phyloP scores from a whole-genome alignment of 2,329 filamentous ascomycete genomes.

The Plenodomus tracheiphilus region DNA sequence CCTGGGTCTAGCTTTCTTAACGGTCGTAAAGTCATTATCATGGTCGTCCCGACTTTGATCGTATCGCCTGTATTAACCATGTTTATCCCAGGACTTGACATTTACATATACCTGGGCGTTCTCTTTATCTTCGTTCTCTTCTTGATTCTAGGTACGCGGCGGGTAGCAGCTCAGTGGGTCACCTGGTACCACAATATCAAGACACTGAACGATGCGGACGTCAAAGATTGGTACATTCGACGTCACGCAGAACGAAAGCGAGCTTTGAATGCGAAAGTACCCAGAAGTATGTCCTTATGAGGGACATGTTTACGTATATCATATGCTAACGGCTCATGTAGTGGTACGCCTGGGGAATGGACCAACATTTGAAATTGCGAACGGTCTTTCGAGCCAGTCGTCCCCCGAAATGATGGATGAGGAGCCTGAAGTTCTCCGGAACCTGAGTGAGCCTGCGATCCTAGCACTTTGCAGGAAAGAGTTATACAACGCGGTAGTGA shows the following conservation, averaged over 20 bases:
- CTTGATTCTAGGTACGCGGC: slow-evolving; percentile 58
- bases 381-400: slow-evolving; percentile 29
- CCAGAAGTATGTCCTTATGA: slow-evolving; percentile 17
- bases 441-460: slow-evolving; percentile 54
- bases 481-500: slow-evolving; percentile 51
- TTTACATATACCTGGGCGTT: slow-evolving; percentile 59
- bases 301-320: background rate
- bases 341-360: slow-evolving; percentile 25
- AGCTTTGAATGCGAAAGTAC: background rate
- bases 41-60: slow-evolving; percentile 59
- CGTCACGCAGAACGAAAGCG: slow-evolving; percentile 26
- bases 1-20: slow-evolving; percentile 59
- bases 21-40: slow-evolving; percentile 60
- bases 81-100: slow-evolving; percentile 56
- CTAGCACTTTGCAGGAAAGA: slow-evolving; percentile 53
- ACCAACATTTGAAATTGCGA: slow-evolving; percentile 23
- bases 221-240: slow-evolving; percentile 54
- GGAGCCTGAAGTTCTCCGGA: slow-evolving; percentile 46
- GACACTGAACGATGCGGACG: slow-evolving; percentile 54
- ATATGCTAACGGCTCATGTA: slow-evolving; percentile 6
- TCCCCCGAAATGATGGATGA: slow-evolving; percentile 35
- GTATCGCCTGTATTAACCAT: slow-evolving; percentile 61
- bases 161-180: slow-evolving; percentile 61
- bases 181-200: slow-evolving; percentile 60
- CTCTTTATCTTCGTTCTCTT: slow-evolving; percentile 57